Base-by-base conservation (phyloP, 306 rosid species). In the Acacia melanoxylon region DNA sequence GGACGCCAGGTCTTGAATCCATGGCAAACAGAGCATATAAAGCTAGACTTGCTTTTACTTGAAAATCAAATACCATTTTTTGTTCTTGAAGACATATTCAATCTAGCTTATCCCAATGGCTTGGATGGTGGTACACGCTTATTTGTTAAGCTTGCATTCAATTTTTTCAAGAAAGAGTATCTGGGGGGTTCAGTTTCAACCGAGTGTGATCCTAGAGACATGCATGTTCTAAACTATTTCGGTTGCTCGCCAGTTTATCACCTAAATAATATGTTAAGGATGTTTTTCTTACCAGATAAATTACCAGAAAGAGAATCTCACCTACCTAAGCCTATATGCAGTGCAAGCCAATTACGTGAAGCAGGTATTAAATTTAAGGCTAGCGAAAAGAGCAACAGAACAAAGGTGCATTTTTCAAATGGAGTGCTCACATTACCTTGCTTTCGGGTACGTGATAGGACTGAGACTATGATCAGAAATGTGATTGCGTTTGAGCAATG, bases 311-410 rank as follows among this genome's bases (percentile, higher is more conserved):
- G 19, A 33, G 35, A 4, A 33, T 33, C 5, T 33, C 35, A 33
- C 35, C 0, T 3, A 33, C 5, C 35, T 29, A 9, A 33, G 4
- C 44, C 40, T 41, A 20, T 49, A 3, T 83, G 41, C 10, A 48
- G 54, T 41, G 80, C 8, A 33, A 72, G 80, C 14, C 83, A 83
- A 67, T 41, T 87, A 29, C 67, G 8, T 25, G 70, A 35, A 12
- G 90, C 89, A 8, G 87, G 88, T 14, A 76, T 90, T 8, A 8
- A n/a, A 8, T n/a, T 56, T 19, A 4, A 17, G n/a, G 27, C 1
- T 5, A 4, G n/a, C n/a, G 19, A 48, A 12, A 10, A 20, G 1
- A 2, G 1, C 24, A 19, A 19, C 8, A 56, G n/a, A 3, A 20
- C n/a, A 1, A 25, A 56, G 27, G 11, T 56, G 25, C 3, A 20